phyloP scores from a whole-genome alignment of 2,329 filamentous ascomycete species.

The Sarocladium oryzae region DNA sequence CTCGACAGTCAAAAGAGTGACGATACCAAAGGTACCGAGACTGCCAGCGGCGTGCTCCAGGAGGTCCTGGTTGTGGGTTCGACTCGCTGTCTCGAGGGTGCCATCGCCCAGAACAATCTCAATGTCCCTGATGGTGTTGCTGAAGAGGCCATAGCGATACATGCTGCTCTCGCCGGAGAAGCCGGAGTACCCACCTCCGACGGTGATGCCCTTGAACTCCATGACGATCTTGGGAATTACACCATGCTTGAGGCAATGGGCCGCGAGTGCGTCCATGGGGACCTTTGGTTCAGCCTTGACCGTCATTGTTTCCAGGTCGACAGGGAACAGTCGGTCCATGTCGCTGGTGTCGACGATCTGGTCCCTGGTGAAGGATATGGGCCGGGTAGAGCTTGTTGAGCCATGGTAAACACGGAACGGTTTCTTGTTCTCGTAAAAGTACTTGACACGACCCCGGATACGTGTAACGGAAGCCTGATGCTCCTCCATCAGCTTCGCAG shows the following conservation, averaged over 20 bases:
- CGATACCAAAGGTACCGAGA: slow-evolving; percentile 50
- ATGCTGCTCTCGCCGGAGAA: slow-evolving; percentile 50
- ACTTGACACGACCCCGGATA: slow-evolving; percentile 21
- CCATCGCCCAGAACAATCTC: slow-evolving; percentile 51
- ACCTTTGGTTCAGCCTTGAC: slow-evolving; percentile 54
- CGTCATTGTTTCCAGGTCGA: slow-evolving; percentile 39
- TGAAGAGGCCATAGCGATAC: slow-evolving; percentile 52
- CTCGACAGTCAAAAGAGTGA: slow-evolving; percentile 46
- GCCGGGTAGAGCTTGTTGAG: slow-evolving; percentile 54
- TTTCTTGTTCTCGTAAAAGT: slow-evolving; percentile 23
- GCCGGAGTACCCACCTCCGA: slow-evolving; percentile 50
- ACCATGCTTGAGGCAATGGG: slow-evolving; percentile 41
- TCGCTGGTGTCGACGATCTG: slow-evolving; percentile 47
- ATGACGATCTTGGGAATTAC: slow-evolving; percentile 51
- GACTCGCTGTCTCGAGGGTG: slow-evolving; percentile 39
- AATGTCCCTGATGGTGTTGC: slow-evolving; percentile 42
- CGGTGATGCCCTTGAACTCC: slow-evolving; percentile 55
- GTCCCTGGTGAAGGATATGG: slow-evolving; percentile 26
- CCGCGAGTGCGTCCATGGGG: slow-evolving; percentile 49
- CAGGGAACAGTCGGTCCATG: slow-evolving; percentile 45
- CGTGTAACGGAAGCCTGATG: slow-evolving; percentile 19
- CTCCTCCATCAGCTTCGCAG: slow-evolving; percentile 19
- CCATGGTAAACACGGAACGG: slow-evolving; percentile 57
- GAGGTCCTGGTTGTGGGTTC: slow-evolving; percentile 39
- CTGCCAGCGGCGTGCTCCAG: slow-evolving; percentile 47